Percentiles rank a stretch among this genome's conserved stretches.
phyloP scores from a whole-genome alignment of 2,329 filamentous ascomycete species.

The Penicillium sp. region DNA sequence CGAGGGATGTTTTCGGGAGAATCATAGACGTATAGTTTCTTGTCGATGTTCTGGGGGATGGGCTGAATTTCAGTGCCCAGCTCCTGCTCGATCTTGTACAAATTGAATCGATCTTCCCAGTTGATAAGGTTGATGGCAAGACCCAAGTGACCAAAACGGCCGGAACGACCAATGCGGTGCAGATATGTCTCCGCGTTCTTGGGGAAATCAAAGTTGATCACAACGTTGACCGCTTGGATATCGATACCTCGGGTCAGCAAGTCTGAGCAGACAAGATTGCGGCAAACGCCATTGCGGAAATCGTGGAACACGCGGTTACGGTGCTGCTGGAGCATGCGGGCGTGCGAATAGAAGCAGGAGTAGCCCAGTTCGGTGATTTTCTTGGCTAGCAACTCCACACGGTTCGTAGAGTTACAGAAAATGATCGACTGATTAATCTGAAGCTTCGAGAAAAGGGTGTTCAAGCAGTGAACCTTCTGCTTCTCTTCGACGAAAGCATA shows the following conservation, averaged over 20 bases:
- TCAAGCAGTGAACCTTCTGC: conserved; percentile 98
- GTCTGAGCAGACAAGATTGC: conserved; percentile 97
- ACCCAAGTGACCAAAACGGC: conserved; percentile 94
- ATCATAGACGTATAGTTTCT: conserved; percentile 97
- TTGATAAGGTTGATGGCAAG: conserved; percentile 99
- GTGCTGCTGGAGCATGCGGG: conserved; percentile 94
- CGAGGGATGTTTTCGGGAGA: conserved; percentile 92
- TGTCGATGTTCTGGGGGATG: conserved; percentile 94
- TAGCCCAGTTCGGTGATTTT: conserved; percentile 99
- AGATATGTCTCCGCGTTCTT: conserved; percentile 99
- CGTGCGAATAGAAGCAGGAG: conserved; percentile 99
- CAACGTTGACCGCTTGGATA: conserved; percentile 98
- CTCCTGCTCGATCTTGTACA: conserved; percentile 98
- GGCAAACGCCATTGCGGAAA: conserved; percentile 96
- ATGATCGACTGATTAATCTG: conserved; percentile 99
- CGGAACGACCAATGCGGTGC: conserved; percentile 96
- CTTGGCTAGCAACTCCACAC: conserved; percentile 95
- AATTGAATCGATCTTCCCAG: conserved; percentile 98
- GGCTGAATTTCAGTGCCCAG: conserved; percentile 95
- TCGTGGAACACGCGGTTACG: conserved; percentile 99
- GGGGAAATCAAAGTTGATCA: conserved; percentile 99
- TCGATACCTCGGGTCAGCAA: conserved; percentile 97
- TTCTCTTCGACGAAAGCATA: conserved; percentile 99
- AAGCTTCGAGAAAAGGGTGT: conserved; percentile 97
- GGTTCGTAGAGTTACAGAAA: conserved; percentile 99